phyloP scores from a whole-genome alignment of 1,284 basidiomycete genomes.

The Dichomitus squalens region DNA sequence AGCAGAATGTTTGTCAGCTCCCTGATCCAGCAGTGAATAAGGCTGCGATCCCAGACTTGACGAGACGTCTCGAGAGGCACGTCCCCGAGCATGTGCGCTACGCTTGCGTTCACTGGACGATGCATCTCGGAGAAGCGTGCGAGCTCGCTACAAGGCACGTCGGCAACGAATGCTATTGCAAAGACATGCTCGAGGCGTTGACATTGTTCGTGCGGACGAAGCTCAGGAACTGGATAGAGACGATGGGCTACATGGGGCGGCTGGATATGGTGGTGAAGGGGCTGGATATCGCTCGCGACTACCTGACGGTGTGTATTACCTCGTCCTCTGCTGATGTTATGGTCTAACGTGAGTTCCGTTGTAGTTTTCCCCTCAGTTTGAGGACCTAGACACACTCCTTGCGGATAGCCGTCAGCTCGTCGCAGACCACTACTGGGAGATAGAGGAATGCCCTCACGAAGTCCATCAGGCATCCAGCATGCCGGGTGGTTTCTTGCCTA shows the following conservation, averaged over 20 bases:
- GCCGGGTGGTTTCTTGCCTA: neutral
- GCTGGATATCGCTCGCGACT: neutral
- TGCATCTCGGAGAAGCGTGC: conserved; percentile 2
- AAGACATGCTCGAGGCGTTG: neutral
- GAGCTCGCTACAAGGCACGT: neutral
- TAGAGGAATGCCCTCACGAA: neutral
- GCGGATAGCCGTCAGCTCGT: neutral
- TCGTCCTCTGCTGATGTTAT: neutral
- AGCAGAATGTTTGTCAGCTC: neutral
- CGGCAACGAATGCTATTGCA: neutral
- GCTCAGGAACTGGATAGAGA: conserved; percentile 8
- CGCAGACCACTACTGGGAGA: neutral
- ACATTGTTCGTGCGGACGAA: neutral
- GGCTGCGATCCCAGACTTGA: neutral
- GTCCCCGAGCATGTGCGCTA: conserved; percentile 16
- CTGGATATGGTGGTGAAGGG: conserved; percentile 4
- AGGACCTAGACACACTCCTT: neutral
- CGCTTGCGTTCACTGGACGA: conserved; percentile 16
- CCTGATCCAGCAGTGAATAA: neutral
- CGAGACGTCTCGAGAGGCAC: neutral
- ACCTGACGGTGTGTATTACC: neutral
- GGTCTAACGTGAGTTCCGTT: neutral
- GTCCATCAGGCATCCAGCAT: neutral
- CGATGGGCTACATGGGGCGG: conserved; percentile 7
- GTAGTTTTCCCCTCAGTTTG: neutral